phyloP scores from a whole-genome alignment of 2,329 filamentous ascomycete genomes.

The Botrytis fragariae region DNA sequence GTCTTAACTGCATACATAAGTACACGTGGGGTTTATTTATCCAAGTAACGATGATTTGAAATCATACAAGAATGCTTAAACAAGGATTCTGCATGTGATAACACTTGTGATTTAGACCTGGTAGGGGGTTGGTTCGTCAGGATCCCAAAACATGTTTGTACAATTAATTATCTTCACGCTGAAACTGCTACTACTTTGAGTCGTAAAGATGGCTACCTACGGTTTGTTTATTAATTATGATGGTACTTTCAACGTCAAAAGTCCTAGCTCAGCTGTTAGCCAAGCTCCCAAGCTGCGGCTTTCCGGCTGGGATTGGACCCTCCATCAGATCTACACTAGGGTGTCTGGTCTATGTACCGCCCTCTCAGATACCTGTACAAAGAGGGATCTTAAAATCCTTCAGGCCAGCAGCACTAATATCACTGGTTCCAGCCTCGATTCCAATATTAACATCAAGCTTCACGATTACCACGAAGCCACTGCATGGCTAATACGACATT shows the following conservation, averaged over 20 bases:
- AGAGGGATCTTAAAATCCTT: conserved; percentile 11
- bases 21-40: conserved; percentile 14
- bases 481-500: conserved; percentile 20
- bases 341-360: conserved; percentile 4
- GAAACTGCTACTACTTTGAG: background rate
- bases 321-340: conserved; percentile 20
- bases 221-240: conserved; percentile 11
- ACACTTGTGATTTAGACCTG: conserved; percentile 9
- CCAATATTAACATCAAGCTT: conserved; percentile 15
- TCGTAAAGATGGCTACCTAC: conserved; percentile 13
- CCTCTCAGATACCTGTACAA: background rate
- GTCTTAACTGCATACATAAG: conserved; percentile 11
- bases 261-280: conserved; percentile 11
- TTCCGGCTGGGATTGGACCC: conserved; percentile 1
- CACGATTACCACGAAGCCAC: conserved; percentile 16
- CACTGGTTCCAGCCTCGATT: conserved; percentile 13
- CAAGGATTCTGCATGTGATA: conserved; percentile 13
- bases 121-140: background rate
- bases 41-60: conserved; percentile 13
- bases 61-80: conserved; percentile 12
- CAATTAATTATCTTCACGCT: conserved; percentile 10
- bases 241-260: background rate
- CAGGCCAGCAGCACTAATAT: background rate
- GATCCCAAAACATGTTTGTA: conserved; percentile 6
- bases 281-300: background rate